A percentile compares a stretch with the other conserved stretches of the same genome.
These are phyloP conservation scores for Vigna mungo DNA, from an alignment of 306 rosid genomes.

Conservation along the genomic window DNA sequence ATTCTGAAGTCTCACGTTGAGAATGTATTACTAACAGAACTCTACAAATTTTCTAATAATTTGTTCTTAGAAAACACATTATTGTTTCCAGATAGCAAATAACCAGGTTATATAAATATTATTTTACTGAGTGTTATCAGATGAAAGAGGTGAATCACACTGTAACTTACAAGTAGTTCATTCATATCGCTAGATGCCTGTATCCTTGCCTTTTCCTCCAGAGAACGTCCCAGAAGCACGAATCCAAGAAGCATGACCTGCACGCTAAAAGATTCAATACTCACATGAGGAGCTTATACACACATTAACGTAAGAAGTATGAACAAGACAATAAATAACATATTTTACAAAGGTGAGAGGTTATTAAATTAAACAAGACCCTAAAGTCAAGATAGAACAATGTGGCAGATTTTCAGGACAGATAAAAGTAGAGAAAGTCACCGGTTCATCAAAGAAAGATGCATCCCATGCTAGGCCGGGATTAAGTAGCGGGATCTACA, in stretches of 20 bases:
- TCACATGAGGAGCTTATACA: constrained; percentile 56
- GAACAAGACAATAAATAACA: constrained; percentile 24
- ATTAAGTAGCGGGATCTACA: constrained; percentile 85
- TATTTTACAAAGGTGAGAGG: constrained; percentile 4
- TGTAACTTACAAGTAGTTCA: constrained; percentile 82
- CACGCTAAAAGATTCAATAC: constrained; percentile 67
- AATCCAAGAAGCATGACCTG: constrained; percentile 99
- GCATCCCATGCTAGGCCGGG: constrained; percentile 88
- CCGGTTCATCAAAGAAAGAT: constrained; percentile 98
- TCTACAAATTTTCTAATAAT: constrained; percentile 11
- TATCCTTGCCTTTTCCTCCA: constrained; percentile 93
- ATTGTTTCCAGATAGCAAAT: constrained; percentile 20
- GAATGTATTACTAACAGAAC: constrained; percentile 12
- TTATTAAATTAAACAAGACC: constrained; percentile 32
- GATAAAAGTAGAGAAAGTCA: constrained; percentile 69
- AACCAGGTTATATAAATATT: neutral
- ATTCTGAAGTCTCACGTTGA: neutral
- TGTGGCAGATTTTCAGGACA: constrained; percentile 31
- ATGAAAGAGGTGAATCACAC: constrained; percentile 8
- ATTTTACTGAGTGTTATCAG: constrained; percentile 32
- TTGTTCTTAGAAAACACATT: constrained; percentile 28
- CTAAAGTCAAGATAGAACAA: constrained; percentile 31
- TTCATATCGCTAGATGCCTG: constrained; percentile 98
- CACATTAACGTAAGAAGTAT: constrained; percentile 35
- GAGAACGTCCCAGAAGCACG: constrained; percentile 96